These are phyloP conservation scores for Pulicaria dysenterica DNA, from an alignment of 129 eudicot species.

Conservation along the genomic window DNA sequence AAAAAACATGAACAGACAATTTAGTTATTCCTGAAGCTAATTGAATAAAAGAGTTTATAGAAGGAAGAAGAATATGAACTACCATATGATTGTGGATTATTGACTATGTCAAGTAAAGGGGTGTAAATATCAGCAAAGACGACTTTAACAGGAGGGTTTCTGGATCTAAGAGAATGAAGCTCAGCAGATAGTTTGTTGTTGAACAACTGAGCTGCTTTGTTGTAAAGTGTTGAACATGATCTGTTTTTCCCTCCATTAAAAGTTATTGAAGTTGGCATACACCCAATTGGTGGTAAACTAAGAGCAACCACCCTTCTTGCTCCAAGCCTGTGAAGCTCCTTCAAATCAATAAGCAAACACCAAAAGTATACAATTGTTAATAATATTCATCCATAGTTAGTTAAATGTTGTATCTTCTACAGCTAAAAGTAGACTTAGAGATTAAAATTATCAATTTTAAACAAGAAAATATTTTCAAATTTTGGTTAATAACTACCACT, in stretches of 20 bases:
- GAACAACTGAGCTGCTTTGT: conserved; percentile 26
- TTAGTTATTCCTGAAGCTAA: neutral
- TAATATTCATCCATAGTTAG: neutral
- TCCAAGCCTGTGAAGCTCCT: conserved; percentile 43
- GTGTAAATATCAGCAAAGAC: conserved; percentile 47
- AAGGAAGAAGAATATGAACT: neutral
- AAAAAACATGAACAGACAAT: neutral
- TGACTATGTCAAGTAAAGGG: conserved; percentile 37
- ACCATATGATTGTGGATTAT: conserved; percentile 53
- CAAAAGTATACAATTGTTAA: neutral
- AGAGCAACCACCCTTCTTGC: conserved; percentile 35
- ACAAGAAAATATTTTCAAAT: too few relatives aligned
- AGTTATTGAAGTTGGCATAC: conserved; percentile 48
- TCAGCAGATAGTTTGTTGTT: conserved; percentile 33
- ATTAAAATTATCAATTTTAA: too few relatives aligned
- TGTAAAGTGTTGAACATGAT: conserved; percentile 30
- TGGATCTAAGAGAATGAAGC: conserved; percentile 31
- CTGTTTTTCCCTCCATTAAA: conserved; percentile 30
- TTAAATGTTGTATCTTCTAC: too few relatives aligned
- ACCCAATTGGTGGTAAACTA: conserved; percentile 49
- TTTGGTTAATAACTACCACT: too few relatives aligned
- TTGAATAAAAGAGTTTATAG: neutral
- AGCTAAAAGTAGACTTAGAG: too few relatives aligned
- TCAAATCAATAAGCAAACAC: neutral
- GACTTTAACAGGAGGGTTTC: conserved; percentile 33